Evolutionary conservation across 2,329 filamentous ascomycete species (phyloP), one percentile per base, ranked within the genome.

Genomic region (Colletotrichum agaves): DNA sequence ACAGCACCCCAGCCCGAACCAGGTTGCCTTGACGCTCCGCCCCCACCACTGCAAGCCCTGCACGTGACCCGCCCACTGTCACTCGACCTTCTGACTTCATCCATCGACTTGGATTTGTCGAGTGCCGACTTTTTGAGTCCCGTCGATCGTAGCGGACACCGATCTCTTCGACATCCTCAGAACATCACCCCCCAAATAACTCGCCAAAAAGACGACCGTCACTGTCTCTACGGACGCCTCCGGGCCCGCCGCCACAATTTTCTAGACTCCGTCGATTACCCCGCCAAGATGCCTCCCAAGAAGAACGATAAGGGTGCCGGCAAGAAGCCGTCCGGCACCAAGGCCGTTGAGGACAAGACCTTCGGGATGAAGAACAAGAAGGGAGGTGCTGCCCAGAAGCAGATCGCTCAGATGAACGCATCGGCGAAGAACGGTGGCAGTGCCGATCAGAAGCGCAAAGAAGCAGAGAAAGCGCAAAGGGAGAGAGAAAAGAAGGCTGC

Each of bases 351-450:
- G 71, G 96, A 99, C 85, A 96, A 95, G 84, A 97, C 96, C 55
- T 99, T 99, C 86, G 96, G 96, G 75, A 98, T 99, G 96, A 99
- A 99, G 84, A 99, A 99, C 78, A 99, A 99, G 85, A 99, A 98
- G 86, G 96, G 96, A 73, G 91, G 89, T 64, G 90, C 89, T 59
- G 95, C 94, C 62, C 93, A 98, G 82, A 97, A 90, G 81, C 89
- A 94, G 73, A 98, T 99, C 77, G 91, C 92, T 67, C 92, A 94
- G 75, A 88, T 99, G 78, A 83, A 90, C 73, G 87, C 90, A 52
- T 91, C 94, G 74, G 87, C 90, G 59, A 89, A 91, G 72, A 86
- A 87, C 63, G 90, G 91, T 73, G 93, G 93, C 69, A 91, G 87
- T n/a, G 88, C 93, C 21, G 95, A 98, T 65, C 91, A 96, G 79